Base-by-base conservation (phyloP, 2,329 filamentous ascomycete genomes). In the Fusarium nurragi region DNA sequence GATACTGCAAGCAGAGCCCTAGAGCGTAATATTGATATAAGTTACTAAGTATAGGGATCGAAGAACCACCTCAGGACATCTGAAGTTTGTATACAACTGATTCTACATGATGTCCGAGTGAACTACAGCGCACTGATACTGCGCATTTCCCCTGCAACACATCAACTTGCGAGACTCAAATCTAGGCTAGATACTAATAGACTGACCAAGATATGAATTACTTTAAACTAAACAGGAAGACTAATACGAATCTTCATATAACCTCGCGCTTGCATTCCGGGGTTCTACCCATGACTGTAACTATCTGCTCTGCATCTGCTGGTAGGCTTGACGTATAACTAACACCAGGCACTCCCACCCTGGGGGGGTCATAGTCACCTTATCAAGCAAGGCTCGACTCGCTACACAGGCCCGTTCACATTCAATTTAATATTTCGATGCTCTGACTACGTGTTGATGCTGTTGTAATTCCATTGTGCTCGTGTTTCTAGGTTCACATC, bases 401-500 rank as follows among this genome's bases (percentile, higher is more conserved):
- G 12, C 12, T 26, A 12, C 25, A 10, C 5, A 13, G 25, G 10
- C 25, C 26, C 14, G 8, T 18, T 36, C 26, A 21, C 14, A 3
- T 9, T 22, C 14, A 14, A n/a, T 47, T 26, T 13, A 26, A 47
- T 21, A n/a, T 16, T 36, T 6, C 22, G 47, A 36, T 28, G 18
- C 32, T 16, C 19, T 45, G 28, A 18, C 26, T 36, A 10, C 41
- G 16, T 26, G 21, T 48, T 13, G 32, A 13, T 48, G 19, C 18
- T 28, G 21, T 23, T 28, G 9, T n/a, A 14, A 18, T 25, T 32
- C 23, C 11, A 16, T 39, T 50, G 12, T 10, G 26, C 7, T 14
- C 21, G 22, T 7, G 9, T 22, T 51, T 34, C 26, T 54, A 51
- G n/a, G 21, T 30, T 34, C 51, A 54, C 28, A 41, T 52, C 46